Percentiles rank a stretch among this genome's conserved stretches.
Evolutionary conservation across 306 rosid species (phyloP).

Genomic region (Vigna radiata): DNA sequence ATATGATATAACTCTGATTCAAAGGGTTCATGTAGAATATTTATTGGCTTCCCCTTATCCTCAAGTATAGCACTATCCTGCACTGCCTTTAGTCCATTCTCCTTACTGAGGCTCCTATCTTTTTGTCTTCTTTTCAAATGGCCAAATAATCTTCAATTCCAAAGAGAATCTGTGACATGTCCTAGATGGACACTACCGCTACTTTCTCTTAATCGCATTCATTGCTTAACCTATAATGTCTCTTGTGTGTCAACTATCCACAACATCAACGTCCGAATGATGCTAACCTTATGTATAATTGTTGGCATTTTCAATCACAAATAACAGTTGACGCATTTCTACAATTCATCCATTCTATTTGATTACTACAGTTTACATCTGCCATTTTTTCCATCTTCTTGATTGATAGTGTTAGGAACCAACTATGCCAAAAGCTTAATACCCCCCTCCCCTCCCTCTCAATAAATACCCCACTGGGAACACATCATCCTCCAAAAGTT

Average conservation of each 20-base stretch:
- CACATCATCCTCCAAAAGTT: too few species aligned
- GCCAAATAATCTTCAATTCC: background rate
- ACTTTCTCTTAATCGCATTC: conserved; percentile 34
- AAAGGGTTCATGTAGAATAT: conserved; percentile 14
- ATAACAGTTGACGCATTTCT: background rate
- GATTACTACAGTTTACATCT: conserved; percentile 3
- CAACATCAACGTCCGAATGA: background rate
- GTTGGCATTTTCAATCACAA: background rate
- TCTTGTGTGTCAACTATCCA: background rate
- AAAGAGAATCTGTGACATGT: background rate
- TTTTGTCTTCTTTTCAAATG: background rate
- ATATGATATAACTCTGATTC: conserved; percentile 2
- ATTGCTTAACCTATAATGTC: conserved; percentile 18
- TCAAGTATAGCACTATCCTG: conserved; percentile 16
- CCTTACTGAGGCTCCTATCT: background rate
- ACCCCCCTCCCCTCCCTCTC: too few species aligned
- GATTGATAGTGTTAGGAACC: conserved; percentile 10
- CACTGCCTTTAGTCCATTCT: background rate
- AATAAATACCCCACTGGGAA: too few species aligned
- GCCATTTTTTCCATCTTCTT: conserved; percentile 2
- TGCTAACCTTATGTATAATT: background rate
- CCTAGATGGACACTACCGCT: background rate
- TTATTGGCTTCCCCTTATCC: conserved; percentile 6
- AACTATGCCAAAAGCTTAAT: conserved; percentile 19
- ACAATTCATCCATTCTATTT: conserved; percentile 21